A percentile compares a stretch with the other conserved stretches of the same genome.
Evolutionary conservation across 768 basidiomycete species (phyloP).

Genomic region (Cubamyces sp.): DNA sequence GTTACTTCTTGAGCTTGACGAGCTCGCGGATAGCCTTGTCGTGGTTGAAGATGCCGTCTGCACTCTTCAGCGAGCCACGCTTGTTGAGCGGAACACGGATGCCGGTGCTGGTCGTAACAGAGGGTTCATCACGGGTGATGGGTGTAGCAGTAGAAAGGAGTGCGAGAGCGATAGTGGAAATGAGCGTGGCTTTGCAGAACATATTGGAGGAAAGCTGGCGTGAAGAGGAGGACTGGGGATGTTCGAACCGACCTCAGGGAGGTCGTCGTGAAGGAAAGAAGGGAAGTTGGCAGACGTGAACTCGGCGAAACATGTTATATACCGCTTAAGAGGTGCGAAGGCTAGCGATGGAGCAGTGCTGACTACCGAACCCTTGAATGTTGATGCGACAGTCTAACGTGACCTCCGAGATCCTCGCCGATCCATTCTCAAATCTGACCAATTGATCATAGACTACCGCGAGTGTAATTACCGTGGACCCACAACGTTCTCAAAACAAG

Average conservation of each 20-base stretch:
- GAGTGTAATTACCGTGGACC: too few species aligned
- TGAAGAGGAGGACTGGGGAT: not conserved
- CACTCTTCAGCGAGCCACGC: constrained; percentile 25
- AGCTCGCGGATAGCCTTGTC: constrained; percentile 18
- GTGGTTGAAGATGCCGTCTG: constrained; percentile 27
- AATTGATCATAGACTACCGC: too few species aligned
- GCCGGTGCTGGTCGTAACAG: constrained; percentile 13
- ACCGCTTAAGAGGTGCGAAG: not conserved
- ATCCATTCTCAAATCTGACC: too few species aligned
- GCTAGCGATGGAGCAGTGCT: not conserved
- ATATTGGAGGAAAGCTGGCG: constrained; percentile 8
- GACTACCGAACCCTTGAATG: constrained; percentile 1
- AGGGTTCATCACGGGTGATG: not conserved
- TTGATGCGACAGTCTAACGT: not conserved
- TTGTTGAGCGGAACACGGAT: constrained; percentile 24
- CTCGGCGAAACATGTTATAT: not conserved
- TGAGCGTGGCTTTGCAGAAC: constrained; percentile 28
- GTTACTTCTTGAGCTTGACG: constrained; percentile 26
- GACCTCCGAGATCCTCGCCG: too few species aligned
- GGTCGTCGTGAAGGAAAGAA: not conserved
- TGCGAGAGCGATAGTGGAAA: constrained; percentile 26
- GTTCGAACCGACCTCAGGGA: not conserved
- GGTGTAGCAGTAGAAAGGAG: constrained; percentile 26
- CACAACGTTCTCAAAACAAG: too few species aligned
- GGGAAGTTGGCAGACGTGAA: not conserved